Evolutionary conservation across 1,139 yeast genomes (phyloP).

Genomic region (Lipomyces yarrowii): DNA sequence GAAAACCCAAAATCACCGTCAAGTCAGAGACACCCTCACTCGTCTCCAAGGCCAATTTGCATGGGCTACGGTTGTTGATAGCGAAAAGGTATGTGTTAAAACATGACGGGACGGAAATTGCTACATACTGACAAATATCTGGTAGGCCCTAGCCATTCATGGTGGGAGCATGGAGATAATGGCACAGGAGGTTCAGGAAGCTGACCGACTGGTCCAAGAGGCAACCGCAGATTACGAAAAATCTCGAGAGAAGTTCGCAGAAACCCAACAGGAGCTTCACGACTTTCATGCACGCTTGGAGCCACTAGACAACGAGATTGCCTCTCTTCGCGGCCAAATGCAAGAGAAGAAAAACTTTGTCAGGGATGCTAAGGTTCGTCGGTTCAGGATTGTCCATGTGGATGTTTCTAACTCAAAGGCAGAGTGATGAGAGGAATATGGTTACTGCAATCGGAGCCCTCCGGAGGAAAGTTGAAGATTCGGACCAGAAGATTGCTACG

Average conservation of each 20-base stretch:
- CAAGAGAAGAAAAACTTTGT: background rate
- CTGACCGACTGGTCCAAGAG: conserved; percentile 44
- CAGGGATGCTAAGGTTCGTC: background rate
- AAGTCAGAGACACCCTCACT: conserved; percentile 42
- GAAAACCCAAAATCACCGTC: conserved; percentile 41
- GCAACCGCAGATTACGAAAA: conserved; percentile 46
- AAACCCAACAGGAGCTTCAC: background rate
- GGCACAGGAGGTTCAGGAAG: conserved; percentile 36
- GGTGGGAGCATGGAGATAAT: conserved; percentile 8
- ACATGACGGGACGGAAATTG: too few species aligned
- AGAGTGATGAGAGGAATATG: conserved; percentile 8
- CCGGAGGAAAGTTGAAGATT: conserved; percentile 1
- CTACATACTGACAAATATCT: background rate
- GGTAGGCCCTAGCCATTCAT: background rate
- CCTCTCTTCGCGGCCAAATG: background rate
- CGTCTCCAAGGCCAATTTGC: conserved; percentile 22
- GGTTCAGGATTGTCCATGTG: background rate
- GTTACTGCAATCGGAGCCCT: background rate
- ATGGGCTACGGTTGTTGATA: conserved; percentile 23
- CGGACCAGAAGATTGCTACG: conserved; percentile 35
- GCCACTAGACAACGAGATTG: background rate
- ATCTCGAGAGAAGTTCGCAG: background rate
- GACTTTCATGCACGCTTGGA: background rate
- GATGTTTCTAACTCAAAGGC: background rate
- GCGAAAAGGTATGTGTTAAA: conserved; percentile 3